Evolutionary conservation across 2,329 filamentous ascomycete species (phyloP).

Genomic region (Clarireedia monteithiana): DNA sequence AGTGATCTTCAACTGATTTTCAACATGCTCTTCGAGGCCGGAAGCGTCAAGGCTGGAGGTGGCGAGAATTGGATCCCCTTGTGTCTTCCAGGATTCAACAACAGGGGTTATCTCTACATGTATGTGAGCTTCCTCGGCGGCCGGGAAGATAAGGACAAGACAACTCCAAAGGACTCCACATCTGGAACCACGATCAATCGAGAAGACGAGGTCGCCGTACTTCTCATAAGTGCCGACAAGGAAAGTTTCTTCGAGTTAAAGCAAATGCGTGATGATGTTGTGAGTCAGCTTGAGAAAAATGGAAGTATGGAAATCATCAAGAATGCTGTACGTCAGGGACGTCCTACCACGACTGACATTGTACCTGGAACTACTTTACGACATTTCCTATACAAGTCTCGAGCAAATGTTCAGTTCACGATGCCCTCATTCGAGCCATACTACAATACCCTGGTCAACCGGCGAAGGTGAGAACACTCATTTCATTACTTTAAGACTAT

Average conservation of each 20-base stretch:
- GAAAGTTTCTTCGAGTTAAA: slow-evolving; percentile 90
- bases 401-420: slow-evolving; percentile 89
- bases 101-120: slow-evolving; percentile 94
- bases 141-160: slow-evolving; percentile 39
- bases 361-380: slow-evolving; percentile 72
- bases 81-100: slow-evolving; percentile 95
- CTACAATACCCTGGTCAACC: slow-evolving; percentile 52
- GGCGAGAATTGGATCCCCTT: slow-evolving; percentile 97
- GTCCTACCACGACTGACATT: slow-evolving; percentile 65
- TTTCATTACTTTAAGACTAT: slow-evolving; percentile 5
- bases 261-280: slow-evolving; percentile 57
- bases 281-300: slow-evolving; percentile 65
- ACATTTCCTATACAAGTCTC: slow-evolving; percentile 94
- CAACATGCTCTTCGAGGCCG: slow-evolving; percentile 98
- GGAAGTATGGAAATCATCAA: slow-evolving; percentile 69
- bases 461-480: slow-evolving; percentile 45
- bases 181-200: slow-evolving; percentile 41
- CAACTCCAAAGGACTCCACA: slow-evolving; percentile 55
- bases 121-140: slow-evolving; percentile 91
- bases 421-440: slow-evolving; percentile 75
- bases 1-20: slow-evolving; percentile 95
- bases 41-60: slow-evolving; percentile 81
- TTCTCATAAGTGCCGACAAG: slow-evolving; percentile 86
- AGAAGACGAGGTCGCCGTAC: slow-evolving; percentile 76
- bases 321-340: slow-evolving; percentile 60